Evolutionary conservation across 371 early-diverging fungal species (phyloP).

Genomic region (Mortierella sp.): DNA sequence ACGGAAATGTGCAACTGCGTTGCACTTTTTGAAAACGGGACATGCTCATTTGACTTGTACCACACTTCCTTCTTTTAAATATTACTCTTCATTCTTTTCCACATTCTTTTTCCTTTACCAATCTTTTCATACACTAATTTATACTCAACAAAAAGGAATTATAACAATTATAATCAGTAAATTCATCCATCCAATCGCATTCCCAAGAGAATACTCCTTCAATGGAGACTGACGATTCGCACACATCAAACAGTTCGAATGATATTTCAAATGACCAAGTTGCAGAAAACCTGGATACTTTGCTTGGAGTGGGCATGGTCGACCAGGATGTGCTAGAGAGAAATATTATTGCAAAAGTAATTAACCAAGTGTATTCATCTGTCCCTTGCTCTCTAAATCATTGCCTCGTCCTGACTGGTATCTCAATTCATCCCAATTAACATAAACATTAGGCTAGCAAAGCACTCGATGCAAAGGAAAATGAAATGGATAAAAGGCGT

Average conservation of each 20-base stretch:
- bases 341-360: conserved; percentile 73
- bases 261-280: conserved; percentile 22
- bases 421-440: conserved; percentile 1
- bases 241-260: neutral
- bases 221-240: neutral
- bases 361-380: neutral
- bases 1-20: neutral
- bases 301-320: conserved; percentile 68
- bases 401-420: neutral
- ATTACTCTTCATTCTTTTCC: neutral
- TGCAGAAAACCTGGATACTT: conserved; percentile 37
- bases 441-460: conserved; percentile 63
- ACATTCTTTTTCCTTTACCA: neutral
- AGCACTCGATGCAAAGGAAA: conserved; percentile 68
- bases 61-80: neutral
- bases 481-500: conserved; percentile 65
- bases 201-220: neutral
- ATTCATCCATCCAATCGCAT: neutral
- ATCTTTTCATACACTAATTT: neutral
- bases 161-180: neutral
- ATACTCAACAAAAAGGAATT: neutral
- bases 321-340: conserved; percentile 76
- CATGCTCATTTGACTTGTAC: neutral
- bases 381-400: conserved; percentile 8
- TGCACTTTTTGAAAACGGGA: neutral